Evolutionary conservation across 108 stramenopile genomes (phyloP).

Genomic region (Nannochloropsis salina): DNA sequence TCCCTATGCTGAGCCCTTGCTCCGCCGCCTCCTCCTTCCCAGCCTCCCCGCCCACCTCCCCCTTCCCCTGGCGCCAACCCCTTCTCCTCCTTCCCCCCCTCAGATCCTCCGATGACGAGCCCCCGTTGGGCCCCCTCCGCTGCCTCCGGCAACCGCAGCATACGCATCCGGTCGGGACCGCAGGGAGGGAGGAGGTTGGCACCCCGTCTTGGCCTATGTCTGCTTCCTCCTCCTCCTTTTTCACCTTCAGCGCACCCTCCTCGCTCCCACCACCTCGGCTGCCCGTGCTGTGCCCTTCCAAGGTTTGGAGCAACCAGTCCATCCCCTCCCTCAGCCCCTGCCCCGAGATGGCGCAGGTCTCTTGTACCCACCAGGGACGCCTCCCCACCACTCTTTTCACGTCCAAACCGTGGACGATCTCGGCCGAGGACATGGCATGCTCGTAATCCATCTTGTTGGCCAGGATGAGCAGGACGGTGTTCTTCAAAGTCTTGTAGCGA

Average conservation of each 20-base stretch:
- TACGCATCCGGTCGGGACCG: no score
- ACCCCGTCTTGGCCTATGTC: no score
- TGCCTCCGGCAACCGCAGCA: no score
- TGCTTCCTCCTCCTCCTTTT: background rate
- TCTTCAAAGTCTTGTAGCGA: background rate
- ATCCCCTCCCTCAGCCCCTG: constrained; percentile 23
- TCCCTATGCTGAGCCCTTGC: no score
- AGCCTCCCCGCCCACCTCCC: no score
- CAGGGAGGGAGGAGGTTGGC: no score
- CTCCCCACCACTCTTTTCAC: background rate
- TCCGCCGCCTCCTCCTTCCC: no score
- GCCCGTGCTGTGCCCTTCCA: background rate
- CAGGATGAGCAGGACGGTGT: constrained; percentile 17
- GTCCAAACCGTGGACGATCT: background rate
- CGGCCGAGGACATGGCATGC: background rate
- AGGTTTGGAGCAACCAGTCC: background rate
- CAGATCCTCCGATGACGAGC: no score
- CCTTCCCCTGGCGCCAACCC: no score
- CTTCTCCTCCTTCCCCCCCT: no score
- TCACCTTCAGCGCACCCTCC: background rate
- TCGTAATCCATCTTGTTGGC: constrained; percentile 25
- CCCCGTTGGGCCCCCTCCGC: no score
- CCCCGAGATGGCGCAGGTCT: constrained; percentile 19
- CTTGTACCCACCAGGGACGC: background rate
- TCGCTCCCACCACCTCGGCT: background rate